Evolutionary conservation across 805 yeast genomes (phyloP), one percentile per base, ranked within the genome.

Genomic region (Hermanozyma aechmeae): DNA sequence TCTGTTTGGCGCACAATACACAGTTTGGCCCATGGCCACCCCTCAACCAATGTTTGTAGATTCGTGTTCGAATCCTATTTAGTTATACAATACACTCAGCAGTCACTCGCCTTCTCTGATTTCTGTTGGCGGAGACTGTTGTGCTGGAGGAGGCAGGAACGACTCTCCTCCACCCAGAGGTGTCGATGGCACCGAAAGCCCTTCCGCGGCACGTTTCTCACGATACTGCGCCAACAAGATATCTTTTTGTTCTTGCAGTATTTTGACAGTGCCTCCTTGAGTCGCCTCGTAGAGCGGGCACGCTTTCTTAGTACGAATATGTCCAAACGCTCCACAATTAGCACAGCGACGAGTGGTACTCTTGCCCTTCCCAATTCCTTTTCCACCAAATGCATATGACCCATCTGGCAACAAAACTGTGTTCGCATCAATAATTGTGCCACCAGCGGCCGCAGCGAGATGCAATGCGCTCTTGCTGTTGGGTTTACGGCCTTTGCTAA

Each of bases 281-380:
- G 58, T 53, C 30, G 55, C 55, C 17, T 39, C 33, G 50, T 82
- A 89, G 71, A 86, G 68, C 11, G 97, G 98, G 58, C 98, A 89
- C 2, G 89, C 62, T 46, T 79, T 80, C 51, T 85, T 86, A 3
- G 98, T 89, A 50, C 92, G 71, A 37, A 89, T 89, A 52, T 89
- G 98, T 0, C 97, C 98, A 38, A 82, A 68, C 9, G 89, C 92
- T 14, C 97, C 97, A 66, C 98, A 89, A 0, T 92, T 79, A 3
- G 93, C 87, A 58, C 98, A 89, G 47, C 84, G 74, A 50, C 98
- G 66, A 6, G 80, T 78, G 4, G 74, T 76, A 17, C 78, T 67
- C 44, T 78, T 78, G 18, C 81, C 81, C 44, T 79, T 79, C 17
- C 83, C 84, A 24, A 72, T 71, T 15, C 82, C 81, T 41, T 75